Evolutionary conservation across 2,329 filamentous ascomycete genomes (phyloP), one percentile per base, ranked within the genome.

Genomic region (Neopestalotiopsis sp.): DNA sequence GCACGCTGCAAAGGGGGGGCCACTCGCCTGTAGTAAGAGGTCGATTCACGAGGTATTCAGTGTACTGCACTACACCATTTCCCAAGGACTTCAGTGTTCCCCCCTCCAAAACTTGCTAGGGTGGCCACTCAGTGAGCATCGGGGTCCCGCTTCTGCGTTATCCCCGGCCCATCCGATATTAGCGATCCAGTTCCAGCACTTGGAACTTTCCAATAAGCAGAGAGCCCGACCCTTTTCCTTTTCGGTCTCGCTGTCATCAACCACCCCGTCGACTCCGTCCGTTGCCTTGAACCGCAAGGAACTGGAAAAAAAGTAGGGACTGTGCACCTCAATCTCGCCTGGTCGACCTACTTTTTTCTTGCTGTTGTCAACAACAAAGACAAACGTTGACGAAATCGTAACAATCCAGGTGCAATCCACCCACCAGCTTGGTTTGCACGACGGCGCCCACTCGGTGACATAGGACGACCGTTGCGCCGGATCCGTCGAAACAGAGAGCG

Each of bases 121-220:
- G 57, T 38, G 57, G 28, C 13, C 13, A 32, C 57, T 60, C 28
- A 52, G 45, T 52, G 45, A 52, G 45, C 45, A 52, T 52, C 45
- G 38, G 45, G 42, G 64, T 66, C 64, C 52, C 45, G 64, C 42
- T 66, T 66, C 61, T 64, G 14, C 20, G 65, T 67, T 68, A 68
- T 68, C 68, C 69, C 69, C 69, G 69, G 69, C 34, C 66, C 66
- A 70, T 70, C 69, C 69, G 69, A 70, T 67, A 68, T 66, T 68
- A 66, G 62, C 67, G 62, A 62, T 67, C 66, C 62, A 45, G 62
- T 60, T 67, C 66, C 62, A 45, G 62, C 65, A 60, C 66, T 70
- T 67, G 62, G 45, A 68, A 70, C 24, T 45, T 45, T 64, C 38
- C 65, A 67, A 63, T 67, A 49, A 64, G 65, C 28, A 42, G 24